Conservation (phyloP, 2,329 filamentous ascomycete species). For the Aspergillus tamarii region DNA sequence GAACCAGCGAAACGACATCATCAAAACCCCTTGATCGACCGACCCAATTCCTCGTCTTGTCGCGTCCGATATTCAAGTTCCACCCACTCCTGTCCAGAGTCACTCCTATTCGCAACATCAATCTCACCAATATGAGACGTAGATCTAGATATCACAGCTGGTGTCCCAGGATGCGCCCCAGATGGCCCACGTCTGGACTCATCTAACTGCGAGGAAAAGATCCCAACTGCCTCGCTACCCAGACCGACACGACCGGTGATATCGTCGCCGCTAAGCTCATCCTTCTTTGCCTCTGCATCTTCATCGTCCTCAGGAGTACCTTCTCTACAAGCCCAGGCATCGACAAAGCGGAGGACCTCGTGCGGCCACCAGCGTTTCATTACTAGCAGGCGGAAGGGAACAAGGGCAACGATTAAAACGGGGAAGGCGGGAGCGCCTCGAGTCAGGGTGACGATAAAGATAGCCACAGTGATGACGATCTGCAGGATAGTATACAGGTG, state of each 20-base stretch:
- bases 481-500: conserved; percentile 64
- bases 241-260: neutral
- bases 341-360: conserved; percentile 59
- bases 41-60: conserved; percentile 27
- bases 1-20: neutral
- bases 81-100: conserved; percentile 26
- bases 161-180: neutral
- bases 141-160: neutral
- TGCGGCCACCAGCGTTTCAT: conserved; percentile 65
- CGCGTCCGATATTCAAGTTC: conserved; percentile 23
- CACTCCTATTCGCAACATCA: neutral
- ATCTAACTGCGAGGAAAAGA: neutral
- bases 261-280: conserved; percentile 3
- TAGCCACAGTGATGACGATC: conserved; percentile 59
- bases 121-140: neutral
- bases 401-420: conserved; percentile 65
- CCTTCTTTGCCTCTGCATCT: conserved; percentile 24
- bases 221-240: neutral
- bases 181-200: neutral
- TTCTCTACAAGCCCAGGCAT: conserved; percentile 55
- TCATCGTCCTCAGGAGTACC: conserved; percentile 58
- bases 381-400: conserved; percentile 62
- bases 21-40: conserved; percentile 7
- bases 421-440: conserved; percentile 67
- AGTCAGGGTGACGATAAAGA: conserved; percentile 67